These are phyloP conservation scores for Byssoonygena ceratinophila DNA, from an alignment of 2,329 filamentous ascomycete species.

Conservation along the genomic window DNA sequence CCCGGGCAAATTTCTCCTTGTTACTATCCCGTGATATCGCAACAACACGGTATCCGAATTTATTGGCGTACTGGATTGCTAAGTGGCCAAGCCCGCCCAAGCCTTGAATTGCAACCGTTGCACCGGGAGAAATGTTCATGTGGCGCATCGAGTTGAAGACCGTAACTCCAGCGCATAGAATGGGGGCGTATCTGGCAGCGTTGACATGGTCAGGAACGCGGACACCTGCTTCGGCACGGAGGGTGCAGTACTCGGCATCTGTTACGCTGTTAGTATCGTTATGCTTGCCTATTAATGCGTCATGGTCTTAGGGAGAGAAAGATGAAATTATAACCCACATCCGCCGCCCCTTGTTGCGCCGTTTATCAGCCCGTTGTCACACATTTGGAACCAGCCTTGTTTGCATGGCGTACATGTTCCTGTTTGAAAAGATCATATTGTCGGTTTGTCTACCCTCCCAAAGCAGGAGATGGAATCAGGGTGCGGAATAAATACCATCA, in stretches of 20 bases:
- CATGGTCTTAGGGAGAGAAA: not conserved
- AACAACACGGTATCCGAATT: constrained; percentile 44
- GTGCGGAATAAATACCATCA: constrained; percentile 19
- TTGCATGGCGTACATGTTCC: constrained; percentile 55
- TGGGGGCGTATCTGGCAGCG: constrained; percentile 33
- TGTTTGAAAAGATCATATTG: constrained; percentile 23
- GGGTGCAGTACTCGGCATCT: constrained; percentile 33
- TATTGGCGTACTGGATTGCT: constrained; percentile 43
- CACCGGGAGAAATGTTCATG: constrained; percentile 34
- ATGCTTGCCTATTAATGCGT: constrained; percentile 4
- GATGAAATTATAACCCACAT: no score
- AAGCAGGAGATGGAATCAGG: no score
- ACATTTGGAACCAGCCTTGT: constrained; percentile 57
- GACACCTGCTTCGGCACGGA: constrained; percentile 34
- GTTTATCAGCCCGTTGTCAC: constrained; percentile 52
- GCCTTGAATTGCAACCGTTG: constrained; percentile 43
- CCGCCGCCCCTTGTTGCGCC: constrained; percentile 58
- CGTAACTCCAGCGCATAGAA: constrained; percentile 45
- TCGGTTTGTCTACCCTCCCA: no score
- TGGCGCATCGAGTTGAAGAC: constrained; percentile 40
- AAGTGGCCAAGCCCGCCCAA: constrained; percentile 45
- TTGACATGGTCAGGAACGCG: constrained; percentile 20
- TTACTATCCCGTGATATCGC: constrained; percentile 40
- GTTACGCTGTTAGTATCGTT: not conserved
- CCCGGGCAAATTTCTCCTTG: constrained; percentile 45